phyloP scores from a whole-genome alignment of 495 filamentous ascomycete genomes.

The Trichoderma reesei region DNA sequence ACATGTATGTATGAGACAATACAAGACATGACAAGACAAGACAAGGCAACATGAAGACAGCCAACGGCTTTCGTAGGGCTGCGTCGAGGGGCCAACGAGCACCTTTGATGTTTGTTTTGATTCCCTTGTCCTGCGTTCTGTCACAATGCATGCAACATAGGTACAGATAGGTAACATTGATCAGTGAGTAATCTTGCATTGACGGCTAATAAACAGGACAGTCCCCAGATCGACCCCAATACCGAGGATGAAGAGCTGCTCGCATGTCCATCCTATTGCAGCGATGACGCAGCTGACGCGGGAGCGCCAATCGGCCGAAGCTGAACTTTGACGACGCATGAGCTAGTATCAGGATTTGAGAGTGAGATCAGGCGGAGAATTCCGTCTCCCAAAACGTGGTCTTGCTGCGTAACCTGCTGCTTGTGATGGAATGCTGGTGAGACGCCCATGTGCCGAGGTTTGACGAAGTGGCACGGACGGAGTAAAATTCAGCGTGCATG shows the following conservation, averaged over 20 bases:
- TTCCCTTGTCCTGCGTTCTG: neutral
- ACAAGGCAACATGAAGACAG: neutral
- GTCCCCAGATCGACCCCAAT: neutral
- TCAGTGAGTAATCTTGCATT: too few species aligned
- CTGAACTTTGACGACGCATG: neutral
- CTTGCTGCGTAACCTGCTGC: neutral
- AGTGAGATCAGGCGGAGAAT: neutral
- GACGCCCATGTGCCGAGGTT: neutral
- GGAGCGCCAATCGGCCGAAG: neutral
- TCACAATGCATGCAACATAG: neutral
- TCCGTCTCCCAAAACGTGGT: neutral
- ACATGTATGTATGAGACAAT: too few species aligned
- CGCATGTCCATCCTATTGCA: too few species aligned
- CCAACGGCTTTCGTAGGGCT: neutral
- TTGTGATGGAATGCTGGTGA: neutral
- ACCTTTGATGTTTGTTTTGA: neutral
- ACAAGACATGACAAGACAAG: slow-evolving; percentile 7
- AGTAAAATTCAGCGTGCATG: too few species aligned
- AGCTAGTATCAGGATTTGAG: neutral
- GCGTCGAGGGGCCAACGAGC: neutral
- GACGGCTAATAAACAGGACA: too few species aligned
- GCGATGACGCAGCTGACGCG: neutral
- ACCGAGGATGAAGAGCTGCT: neutral
- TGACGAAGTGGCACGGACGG: too few species aligned
- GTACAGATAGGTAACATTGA: too few species aligned